Base-by-base conservation (phyloP, 2,329 filamentous ascomycete species). In the Pseudomassariella vexata region DNA sequence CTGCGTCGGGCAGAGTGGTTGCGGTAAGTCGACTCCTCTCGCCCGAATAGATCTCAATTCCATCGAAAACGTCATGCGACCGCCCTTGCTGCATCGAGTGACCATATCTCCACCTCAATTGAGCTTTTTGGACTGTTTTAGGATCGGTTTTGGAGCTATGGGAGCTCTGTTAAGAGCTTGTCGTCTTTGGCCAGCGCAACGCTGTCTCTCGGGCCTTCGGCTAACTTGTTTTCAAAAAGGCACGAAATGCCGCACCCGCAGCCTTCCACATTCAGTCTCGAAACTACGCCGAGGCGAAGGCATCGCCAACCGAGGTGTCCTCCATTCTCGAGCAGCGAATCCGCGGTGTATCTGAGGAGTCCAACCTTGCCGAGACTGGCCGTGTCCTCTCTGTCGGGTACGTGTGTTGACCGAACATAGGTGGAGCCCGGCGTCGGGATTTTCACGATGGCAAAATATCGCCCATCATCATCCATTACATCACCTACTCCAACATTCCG, bases 241-340 rank as follows among this genome's bases (percentile, higher is more conserved):
- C 79, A 68, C 89, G 89, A 79, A 83, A 82, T 75, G 82, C 80
- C 73, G 76, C 79, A 71, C 85, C 88, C 63, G 81, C 78, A 63
- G 74, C 76, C 65, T 70, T 82, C 73, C 82, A 79, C 73, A 73
- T 82, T 63, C 79, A 85, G 63, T 67, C 80, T 65, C 86, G 92
- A 70, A 78, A 77, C 68, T 96, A 95, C 72, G 90, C 82, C 68
- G 89, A 94, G 60, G 84, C 86, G 53, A 96, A 96, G 79, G 88
- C 92, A 57, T 69, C 88, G 41, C 92, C 92, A 55, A 98, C 90
- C 58, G 92, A 98, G 77, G 90, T 96, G 57, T 96, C 92, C 54
- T 95, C 90, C 55, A 96, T 98, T 68, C 85, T 98, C 63, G 92
- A 96, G 77, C 90, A 96, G 80, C 81, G 89, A 70, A 98, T 98